Percentiles rank a stretch among this genome's conserved stretches.
Conservation (phyloP, 164 flowering plant species). For the Liriodendron chinense region DNA sequence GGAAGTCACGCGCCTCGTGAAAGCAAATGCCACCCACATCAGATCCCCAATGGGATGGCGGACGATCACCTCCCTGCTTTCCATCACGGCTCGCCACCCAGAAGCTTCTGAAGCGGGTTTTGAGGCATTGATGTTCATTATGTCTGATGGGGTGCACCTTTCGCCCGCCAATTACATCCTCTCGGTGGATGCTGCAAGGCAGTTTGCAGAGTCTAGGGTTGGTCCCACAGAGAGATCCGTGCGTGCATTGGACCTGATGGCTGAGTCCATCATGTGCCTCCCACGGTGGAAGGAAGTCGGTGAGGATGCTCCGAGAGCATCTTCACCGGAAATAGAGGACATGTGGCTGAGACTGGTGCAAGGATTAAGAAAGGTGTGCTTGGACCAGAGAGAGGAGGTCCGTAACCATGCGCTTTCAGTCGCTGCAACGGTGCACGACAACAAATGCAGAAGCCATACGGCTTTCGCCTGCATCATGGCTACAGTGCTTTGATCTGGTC, state of each 20-base stretch:
- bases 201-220: slow-evolving; percentile 43
- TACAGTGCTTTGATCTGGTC: slow-evolving; percentile 36
- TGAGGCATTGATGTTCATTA: slow-evolving; percentile 33
- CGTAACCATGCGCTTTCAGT: slow-evolving; percentile 32
- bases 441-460: slow-evolving; percentile 26
- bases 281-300: slow-evolving; percentile 30
- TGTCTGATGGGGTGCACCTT: slow-evolving; percentile 40
- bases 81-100: slow-evolving; percentile 43
- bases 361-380: slow-evolving; percentile 34
- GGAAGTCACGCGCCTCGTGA: slow-evolving; percentile 38
- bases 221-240: slow-evolving; percentile 33
- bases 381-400: slow-evolving; percentile 43
- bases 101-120: slow-evolving; percentile 48
- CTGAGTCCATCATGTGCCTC: slow-evolving; percentile 30
- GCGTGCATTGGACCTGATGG: slow-evolving; percentile 40
- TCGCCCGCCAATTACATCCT: slow-evolving; percentile 31
- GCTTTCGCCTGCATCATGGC: slow-evolving; percentile 27
- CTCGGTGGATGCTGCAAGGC: slow-evolving; percentile 37
- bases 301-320: slow-evolving; percentile 25
- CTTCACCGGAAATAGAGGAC: slow-evolving; percentile 33
- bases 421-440: slow-evolving; percentile 32
- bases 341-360: slow-evolving; percentile 40
- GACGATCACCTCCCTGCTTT: slow-evolving; percentile 33
- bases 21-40: slow-evolving; percentile 38
- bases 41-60: slow-evolving; percentile 44